These are phyloP conservation scores for Annulohypoxylon bovei DNA, from an alignment of 495 filamentous ascomycete species.

Conservation along the genomic window DNA sequence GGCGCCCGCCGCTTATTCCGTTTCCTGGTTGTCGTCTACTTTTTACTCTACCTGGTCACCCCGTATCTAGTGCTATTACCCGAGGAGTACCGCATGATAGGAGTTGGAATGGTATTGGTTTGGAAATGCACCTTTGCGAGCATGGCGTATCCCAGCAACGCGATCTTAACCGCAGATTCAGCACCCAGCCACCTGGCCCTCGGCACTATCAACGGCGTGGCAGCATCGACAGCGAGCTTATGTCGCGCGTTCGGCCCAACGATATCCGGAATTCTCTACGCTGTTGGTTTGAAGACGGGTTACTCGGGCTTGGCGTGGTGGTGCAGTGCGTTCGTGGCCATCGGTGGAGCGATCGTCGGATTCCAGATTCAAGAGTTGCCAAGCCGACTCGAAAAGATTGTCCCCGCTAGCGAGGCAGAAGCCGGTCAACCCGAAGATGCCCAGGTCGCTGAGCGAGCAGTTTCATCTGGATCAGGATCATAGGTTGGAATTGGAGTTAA, in stretches of 20 bases:
- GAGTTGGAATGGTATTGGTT: conserved; percentile 77
- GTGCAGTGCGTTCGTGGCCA: conserved; percentile 79
- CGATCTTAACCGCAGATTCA: conserved; percentile 85
- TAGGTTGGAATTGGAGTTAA: conserved; percentile 14
- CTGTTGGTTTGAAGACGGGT: conserved; percentile 78
- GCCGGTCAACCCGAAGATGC: conserved; percentile 18
- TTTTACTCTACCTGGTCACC: conserved; percentile 85
- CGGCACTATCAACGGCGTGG: conserved; percentile 92
- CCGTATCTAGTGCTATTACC: conserved; percentile 92
- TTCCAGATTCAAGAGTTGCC: conserved; percentile 59
- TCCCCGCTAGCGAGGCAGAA: conserved; percentile 30
- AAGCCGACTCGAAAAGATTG: conserved; percentile 51
- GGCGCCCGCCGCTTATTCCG: conserved; percentile 83
- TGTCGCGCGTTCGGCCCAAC: conserved; percentile 88
- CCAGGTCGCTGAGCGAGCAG: conserved; percentile 4
- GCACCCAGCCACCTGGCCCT: conserved; percentile 82
- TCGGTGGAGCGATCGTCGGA: conserved; percentile 70
- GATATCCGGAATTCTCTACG: conserved; percentile 84
- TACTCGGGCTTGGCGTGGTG: conserved; percentile 93
- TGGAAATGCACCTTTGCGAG: conserved; percentile 90
- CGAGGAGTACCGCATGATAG: conserved; percentile 70
- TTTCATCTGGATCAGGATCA: conserved; percentile 6
- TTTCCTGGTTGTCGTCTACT: conserved; percentile 80
- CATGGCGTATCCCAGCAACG: conserved; percentile 85
- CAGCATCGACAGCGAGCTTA: conserved; percentile 88